phyloP scores from a whole-genome alignment of 208 protist genomes.

The Herpetomonas samuelpessoai region DNA sequence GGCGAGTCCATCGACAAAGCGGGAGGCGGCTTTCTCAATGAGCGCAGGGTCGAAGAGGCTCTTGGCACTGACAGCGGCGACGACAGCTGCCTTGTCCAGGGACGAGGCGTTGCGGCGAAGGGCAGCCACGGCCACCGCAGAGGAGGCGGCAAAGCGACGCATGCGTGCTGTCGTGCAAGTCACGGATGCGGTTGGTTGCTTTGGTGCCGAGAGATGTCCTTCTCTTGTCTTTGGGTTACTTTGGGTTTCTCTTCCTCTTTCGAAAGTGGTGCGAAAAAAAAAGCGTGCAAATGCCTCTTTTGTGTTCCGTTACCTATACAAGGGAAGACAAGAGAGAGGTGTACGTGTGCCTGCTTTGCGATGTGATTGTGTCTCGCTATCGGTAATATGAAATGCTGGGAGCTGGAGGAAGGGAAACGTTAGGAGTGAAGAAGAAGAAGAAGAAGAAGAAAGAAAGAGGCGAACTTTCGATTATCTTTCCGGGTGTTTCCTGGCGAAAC shows the following conservation, averaged over 20 bases:
- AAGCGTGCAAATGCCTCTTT: no score
- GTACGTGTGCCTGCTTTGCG: not conserved
- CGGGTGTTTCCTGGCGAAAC: no score
- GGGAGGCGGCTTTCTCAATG: conserved; percentile 31
- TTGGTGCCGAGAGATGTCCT: no score
- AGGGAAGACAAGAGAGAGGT: no score
- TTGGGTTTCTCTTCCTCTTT: no score
- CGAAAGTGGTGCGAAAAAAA: no score
- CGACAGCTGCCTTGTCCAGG: conserved; percentile 25
- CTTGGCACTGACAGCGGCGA: conserved; percentile 25
- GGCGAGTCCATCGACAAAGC: conserved; percentile 38
- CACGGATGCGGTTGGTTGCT: no score
- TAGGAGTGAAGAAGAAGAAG: conserved; percentile 5
- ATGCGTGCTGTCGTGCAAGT: conserved; percentile 32
- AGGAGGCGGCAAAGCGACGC: conserved; percentile 24
- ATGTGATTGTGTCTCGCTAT: not conserved
- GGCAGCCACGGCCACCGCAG: conserved; percentile 7
- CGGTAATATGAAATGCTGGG: not conserved
- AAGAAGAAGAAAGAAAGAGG: conserved; percentile 4
- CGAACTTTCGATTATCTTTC: no score
- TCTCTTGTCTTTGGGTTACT: no score
- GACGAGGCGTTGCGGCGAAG: conserved; percentile 2
- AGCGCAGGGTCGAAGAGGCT: conserved; percentile 44
- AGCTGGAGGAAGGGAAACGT: conserved; percentile 1
- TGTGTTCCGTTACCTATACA: no score